These are phyloP conservation scores for Thermoascus crustaceus DNA, from an alignment of 2,329 filamentous ascomycete species.

Conservation along the genomic window DNA sequence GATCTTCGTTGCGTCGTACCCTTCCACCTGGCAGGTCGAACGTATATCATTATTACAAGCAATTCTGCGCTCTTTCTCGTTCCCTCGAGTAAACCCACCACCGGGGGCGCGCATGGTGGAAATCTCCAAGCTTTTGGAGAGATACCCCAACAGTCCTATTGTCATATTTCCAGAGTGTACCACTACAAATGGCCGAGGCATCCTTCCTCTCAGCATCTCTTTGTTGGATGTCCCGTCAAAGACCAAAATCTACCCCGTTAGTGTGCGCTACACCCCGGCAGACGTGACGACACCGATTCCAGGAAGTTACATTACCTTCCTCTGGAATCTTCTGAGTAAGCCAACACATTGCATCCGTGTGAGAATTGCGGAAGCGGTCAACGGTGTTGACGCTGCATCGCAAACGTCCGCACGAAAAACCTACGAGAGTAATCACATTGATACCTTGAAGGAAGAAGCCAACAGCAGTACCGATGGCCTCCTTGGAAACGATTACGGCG, in stretches of 20 bases:
- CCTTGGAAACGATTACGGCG: conserved; percentile 17
- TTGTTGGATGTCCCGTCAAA: conserved; percentile 59
- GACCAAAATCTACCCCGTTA: conserved; percentile 81
- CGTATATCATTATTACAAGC: conserved; percentile 69
- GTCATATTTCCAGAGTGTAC: conserved; percentile 90
- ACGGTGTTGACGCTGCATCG: conserved; percentile 6
- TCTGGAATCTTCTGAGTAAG: conserved; percentile 78
- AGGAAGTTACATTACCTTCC: conserved; percentile 59
- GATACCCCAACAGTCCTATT: conserved; percentile 66
- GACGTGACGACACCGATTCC: conserved; percentile 90
- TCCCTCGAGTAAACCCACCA: conserved; percentile 44
- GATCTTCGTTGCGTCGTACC: conserved; percentile 82
- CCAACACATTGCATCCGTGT: conserved; percentile 87
- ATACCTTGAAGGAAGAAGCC: conserved; percentile 36
- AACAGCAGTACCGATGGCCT: conserved; percentile 20
- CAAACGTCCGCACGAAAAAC: conserved; percentile 18
- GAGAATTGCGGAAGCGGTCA: conserved; percentile 70
- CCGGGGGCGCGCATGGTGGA: conserved; percentile 48
- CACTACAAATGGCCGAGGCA: conserved; percentile 86
- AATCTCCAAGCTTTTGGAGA: conserved; percentile 53
- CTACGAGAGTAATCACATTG: conserved; percentile 40
- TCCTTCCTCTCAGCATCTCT: conserved; percentile 73
- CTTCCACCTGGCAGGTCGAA: conserved; percentile 62
- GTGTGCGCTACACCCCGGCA: conserved; percentile 75
- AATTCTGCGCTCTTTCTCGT: conserved; percentile 62